These are phyloP conservation scores for Mycosphaerelloides madeirae DNA, from an alignment of 2,329 filamentous ascomycete species.

Conservation along the genomic window DNA sequence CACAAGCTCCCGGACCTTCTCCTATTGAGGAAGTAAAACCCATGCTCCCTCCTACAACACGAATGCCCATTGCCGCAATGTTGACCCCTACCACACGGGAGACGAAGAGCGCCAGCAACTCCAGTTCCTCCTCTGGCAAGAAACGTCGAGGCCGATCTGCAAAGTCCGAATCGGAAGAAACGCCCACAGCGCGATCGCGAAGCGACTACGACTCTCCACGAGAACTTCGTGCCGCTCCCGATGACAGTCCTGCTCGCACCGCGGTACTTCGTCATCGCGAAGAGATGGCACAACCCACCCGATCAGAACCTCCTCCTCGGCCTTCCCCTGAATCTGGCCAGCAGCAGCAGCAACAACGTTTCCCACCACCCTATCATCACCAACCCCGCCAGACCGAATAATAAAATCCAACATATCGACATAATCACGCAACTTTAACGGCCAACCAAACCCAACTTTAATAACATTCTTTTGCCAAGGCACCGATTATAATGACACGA, in stretches of 20 bases:
- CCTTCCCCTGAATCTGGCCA: too few relatives aligned
- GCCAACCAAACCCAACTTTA: too few relatives aligned
- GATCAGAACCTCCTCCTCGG: too few relatives aligned
- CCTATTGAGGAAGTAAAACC: constrained; percentile 17
- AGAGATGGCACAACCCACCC: constrained; percentile 2
- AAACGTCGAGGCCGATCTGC: constrained; percentile 26
- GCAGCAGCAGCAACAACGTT: too few relatives aligned
- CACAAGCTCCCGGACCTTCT: constrained; percentile 1
- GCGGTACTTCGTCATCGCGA: constrained; percentile 27
- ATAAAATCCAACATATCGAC: too few relatives aligned
- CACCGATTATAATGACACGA: not conserved
- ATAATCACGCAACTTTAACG: not conserved
- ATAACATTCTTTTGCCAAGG: not conserved
- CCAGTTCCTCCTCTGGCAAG: constrained; percentile 30
- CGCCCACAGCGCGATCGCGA: constrained; percentile 8
- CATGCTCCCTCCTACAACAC: constrained; percentile 19
- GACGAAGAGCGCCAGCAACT: constrained; percentile 25
- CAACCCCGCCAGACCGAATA: too few relatives aligned
- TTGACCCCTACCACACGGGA: constrained; percentile 27
- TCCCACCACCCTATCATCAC: too few relatives aligned
- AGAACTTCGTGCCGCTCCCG: constrained; percentile 9
- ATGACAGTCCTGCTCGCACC: constrained; percentile 25
- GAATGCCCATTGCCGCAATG: constrained; percentile 34
- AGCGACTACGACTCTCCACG: constrained; percentile 25
- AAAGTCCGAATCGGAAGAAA: constrained; percentile 19